Evolutionary conservation across 495 filamentous ascomycete species (phyloP).

Genomic region (Trichocladium antarcticum): DNA sequence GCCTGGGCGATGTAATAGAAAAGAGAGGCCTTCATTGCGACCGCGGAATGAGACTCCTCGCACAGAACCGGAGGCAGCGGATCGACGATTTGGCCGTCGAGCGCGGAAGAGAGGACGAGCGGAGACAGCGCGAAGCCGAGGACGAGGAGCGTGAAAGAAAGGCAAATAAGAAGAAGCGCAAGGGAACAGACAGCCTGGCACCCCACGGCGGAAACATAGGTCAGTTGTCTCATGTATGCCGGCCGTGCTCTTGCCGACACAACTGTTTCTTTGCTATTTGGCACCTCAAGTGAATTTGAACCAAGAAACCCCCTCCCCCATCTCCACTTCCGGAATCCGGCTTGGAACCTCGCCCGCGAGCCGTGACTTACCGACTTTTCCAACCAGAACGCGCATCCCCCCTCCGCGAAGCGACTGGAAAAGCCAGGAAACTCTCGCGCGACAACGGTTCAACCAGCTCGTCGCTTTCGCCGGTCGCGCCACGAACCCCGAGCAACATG

Average conservation of each 20-base stretch:
- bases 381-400: slow-evolving; percentile 36
- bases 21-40: slow-evolving; percentile 52
- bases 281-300: neutral
- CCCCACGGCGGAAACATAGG: slow-evolving; percentile 59
- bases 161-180: slow-evolving; percentile 48
- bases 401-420: slow-evolving; percentile 30
- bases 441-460: slow-evolving; percentile 51
- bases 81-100: slow-evolving; percentile 36
- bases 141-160: slow-evolving; percentile 42
- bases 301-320: neutral
- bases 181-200: slow-evolving; percentile 41
- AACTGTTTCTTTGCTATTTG: neutral
- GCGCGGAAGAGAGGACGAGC: slow-evolving; percentile 32
- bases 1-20: slow-evolving; percentile 54
- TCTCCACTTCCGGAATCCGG: slow-evolving; percentile 1
- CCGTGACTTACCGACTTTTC: slow-evolving; percentile 1
- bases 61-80: slow-evolving; percentile 51
- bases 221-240: slow-evolving; percentile 32
- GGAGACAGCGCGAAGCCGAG: slow-evolving; percentile 26
- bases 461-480: slow-evolving; percentile 50
- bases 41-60: slow-evolving; percentile 60
- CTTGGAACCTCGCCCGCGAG: neutral
- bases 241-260: neutral
- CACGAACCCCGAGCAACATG: slow-evolving; percentile 39
- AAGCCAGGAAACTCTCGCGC: slow-evolving; percentile 38